Percentiles rank a stretch among this genome's conserved stretches.
These are phyloP conservation scores for Lotmaria passim DNA, from an alignment of 208 protist species.

Conservation along the genomic window DNA sequence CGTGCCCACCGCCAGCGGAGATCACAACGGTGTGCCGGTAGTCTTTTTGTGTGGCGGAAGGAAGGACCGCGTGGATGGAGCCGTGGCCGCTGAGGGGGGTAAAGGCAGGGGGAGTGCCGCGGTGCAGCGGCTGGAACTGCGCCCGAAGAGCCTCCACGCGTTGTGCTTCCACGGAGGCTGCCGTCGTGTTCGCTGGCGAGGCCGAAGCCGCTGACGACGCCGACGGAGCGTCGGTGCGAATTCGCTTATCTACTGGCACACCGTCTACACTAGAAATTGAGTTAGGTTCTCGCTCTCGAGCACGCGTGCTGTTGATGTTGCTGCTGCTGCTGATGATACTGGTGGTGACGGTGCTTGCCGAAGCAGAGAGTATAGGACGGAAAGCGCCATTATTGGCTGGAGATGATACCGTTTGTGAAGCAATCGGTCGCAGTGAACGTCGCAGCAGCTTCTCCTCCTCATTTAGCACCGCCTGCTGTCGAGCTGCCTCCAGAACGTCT, in stretches of 20 bases:
- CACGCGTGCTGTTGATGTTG: background rate
- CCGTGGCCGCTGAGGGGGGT: slow-evolving; percentile 18
- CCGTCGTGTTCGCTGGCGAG: background rate
- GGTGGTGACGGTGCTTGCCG: too few relatives aligned
- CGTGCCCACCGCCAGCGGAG: background rate
- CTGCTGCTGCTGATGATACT: background rate
- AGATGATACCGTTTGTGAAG: too few relatives aligned
- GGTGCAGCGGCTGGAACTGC: slow-evolving; percentile 43
- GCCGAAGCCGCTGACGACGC: background rate
- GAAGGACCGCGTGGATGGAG: slow-evolving; percentile 30
- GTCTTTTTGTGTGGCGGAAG: slow-evolving; percentile 7
- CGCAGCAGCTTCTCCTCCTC: slow-evolving; percentile 49
- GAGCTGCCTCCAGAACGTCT: slow-evolving; percentile 57
- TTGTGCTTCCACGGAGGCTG: slow-evolving; percentile 3
- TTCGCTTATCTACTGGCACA: slow-evolving; percentile 9
- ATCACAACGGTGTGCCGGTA: slow-evolving; percentile 28
- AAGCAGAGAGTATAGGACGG: too few relatives aligned
- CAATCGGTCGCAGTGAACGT: slow-evolving; percentile 27
- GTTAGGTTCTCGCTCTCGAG: slow-evolving; percentile 5
- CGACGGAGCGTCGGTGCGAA: background rate
- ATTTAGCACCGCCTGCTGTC: slow-evolving; percentile 38
- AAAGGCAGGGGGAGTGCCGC: slow-evolving; percentile 29
- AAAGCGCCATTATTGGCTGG: too few relatives aligned
- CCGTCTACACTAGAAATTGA: background rate
- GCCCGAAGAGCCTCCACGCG: slow-evolving; percentile 31